These are phyloP conservation scores for Cryptococcus depauperatus DNA, from an alignment of 1,284 basidiomycete genomes.

Conservation along the genomic window DNA sequence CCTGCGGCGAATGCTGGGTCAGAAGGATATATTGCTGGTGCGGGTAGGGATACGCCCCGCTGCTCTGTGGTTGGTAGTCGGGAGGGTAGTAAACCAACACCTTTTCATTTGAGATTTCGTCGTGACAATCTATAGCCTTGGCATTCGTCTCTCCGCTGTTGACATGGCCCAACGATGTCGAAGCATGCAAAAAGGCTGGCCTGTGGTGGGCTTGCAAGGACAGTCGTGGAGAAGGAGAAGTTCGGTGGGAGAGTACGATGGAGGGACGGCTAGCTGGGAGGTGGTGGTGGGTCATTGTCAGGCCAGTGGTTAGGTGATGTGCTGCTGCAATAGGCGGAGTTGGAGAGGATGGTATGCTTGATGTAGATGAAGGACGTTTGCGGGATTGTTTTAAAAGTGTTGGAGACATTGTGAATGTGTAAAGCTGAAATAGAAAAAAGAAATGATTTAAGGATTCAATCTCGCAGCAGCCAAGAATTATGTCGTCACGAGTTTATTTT, in stretches of 20 bases:
- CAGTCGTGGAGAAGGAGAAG: not conserved
- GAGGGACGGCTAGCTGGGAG: not conserved
- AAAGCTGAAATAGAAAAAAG: not conserved
- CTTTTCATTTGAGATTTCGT: not conserved
- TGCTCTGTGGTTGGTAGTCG: not conserved
- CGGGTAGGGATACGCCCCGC: not conserved
- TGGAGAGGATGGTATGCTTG: not conserved
- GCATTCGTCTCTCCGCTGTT: not conserved
- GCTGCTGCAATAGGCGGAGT: not conserved
- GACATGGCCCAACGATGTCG: slow-evolving; percentile 5
- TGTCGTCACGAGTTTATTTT: too few relatives aligned
- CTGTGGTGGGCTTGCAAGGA: slow-evolving; percentile 7
- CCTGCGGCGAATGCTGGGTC: not conserved
- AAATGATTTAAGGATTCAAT: not conserved
- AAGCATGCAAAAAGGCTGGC: slow-evolving; percentile 16
- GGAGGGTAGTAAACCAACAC: not conserved
- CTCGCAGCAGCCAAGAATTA: too few relatives aligned
- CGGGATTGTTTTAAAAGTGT: not conserved
- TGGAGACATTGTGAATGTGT: not conserved
- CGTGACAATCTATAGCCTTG: not conserved
- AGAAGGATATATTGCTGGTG: not conserved
- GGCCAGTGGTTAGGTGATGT: not conserved
- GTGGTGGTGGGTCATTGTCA: not conserved
- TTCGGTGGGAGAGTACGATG: not conserved
- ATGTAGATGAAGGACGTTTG: not conserved